phyloP scores from a whole-genome alignment of 176 grass and related monocot genomes.

The Otatea glauca region DNA sequence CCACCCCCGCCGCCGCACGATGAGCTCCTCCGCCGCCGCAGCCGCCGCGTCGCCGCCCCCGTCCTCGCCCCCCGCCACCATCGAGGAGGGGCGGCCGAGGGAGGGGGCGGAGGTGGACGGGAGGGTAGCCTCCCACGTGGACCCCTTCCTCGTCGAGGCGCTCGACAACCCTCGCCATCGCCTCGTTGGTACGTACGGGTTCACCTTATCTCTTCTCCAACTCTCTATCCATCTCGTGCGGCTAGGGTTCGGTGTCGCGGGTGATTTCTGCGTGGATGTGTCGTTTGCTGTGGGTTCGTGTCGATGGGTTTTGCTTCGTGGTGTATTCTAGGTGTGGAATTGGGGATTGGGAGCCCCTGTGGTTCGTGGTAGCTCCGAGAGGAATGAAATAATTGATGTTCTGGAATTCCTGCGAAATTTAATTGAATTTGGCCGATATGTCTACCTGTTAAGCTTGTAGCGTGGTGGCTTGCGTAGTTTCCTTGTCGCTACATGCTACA shows the following conservation, averaged over 20 bases:
- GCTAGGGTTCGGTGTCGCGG: background rate
- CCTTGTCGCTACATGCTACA: conserved; percentile 3
- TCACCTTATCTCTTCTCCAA: conserved; percentile 4
- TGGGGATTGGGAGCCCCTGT: background rate
- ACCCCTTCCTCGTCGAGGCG: conserved; percentile 68
- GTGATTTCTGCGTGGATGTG: background rate
- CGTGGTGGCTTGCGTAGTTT: background rate
- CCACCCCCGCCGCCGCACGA: conserved; percentile 23
- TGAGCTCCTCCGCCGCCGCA: conserved; percentile 37
- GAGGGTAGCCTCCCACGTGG: conserved; percentile 43
- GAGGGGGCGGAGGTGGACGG: conserved; percentile 38
- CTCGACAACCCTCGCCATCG: conserved; percentile 83
- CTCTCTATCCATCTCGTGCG: background rate
- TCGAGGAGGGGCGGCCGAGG: conserved; percentile 26
- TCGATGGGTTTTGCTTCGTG: conserved; percentile 3
- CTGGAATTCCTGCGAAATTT: background rate
- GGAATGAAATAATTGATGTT: background rate
- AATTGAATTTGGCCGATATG: background rate
- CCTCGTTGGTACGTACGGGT: conserved; percentile 52
- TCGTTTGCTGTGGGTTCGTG: background rate
- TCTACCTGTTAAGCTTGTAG: background rate
- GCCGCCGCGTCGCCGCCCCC: background rate
- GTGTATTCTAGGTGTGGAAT: conserved; percentile 1
- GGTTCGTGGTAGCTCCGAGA: conserved; percentile 2
- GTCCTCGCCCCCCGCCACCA: background rate